phyloP scores from a whole-genome alignment of 2,329 filamentous ascomycete genomes.

The Colletotrichum spinosum region DNA sequence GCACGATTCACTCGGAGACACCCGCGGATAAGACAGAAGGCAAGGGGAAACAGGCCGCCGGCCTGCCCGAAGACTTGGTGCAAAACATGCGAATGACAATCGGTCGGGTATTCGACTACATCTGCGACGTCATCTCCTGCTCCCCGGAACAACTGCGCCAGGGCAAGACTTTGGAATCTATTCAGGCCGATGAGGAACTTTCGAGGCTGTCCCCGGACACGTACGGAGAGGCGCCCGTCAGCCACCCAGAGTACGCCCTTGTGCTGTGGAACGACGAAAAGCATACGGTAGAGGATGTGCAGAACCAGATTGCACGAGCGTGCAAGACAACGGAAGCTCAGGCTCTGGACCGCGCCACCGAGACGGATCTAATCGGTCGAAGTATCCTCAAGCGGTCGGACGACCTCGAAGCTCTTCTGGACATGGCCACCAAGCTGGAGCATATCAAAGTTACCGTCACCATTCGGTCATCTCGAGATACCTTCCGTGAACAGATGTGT shows the following conservation, averaged over 20 bases:
- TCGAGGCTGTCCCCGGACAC: constrained; percentile 78
- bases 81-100: constrained; percentile 88
- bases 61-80: constrained; percentile 79
- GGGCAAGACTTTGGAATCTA: constrained; percentile 84
- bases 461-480: constrained; percentile 91
- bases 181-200: constrained; percentile 82
- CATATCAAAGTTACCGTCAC: constrained; percentile 97
- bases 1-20: constrained; percentile 88
- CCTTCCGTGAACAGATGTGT: constrained; percentile 98
- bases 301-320: constrained; percentile 89
- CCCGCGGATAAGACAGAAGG: constrained; percentile 63
- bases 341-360: constrained; percentile 81
- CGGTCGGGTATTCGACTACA: constrained; percentile 87
- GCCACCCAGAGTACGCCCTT: constrained; percentile 82
- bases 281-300: constrained; percentile 92
- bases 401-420: constrained; percentile 78
- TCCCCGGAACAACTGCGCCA: constrained; percentile 94
- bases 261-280: constrained; percentile 99
- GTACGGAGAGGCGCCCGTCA: constrained; percentile 77
- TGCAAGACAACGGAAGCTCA: constrained; percentile 79
- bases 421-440: constrained; percentile 87
- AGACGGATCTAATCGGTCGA: constrained; percentile 89
- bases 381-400: constrained; percentile 83
- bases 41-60: constrained; percentile 69
- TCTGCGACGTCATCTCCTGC: constrained; percentile 98